Base-by-base conservation (phyloP, 2,329 filamentous ascomycete species). In the Aspergillus aculeatus region DNA sequence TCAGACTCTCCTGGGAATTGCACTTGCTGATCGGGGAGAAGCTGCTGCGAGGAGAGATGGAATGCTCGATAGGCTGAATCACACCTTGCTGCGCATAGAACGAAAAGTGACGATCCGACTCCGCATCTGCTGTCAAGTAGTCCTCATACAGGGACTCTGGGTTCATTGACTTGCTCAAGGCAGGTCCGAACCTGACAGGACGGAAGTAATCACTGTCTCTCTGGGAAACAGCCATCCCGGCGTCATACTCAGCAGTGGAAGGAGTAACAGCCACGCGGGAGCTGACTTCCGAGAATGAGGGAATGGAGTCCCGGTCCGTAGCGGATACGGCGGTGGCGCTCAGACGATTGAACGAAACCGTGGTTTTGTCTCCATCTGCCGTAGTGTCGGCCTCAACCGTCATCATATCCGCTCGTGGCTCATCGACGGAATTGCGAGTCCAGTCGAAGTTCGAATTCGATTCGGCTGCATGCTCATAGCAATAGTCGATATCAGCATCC, bases 401-500 rank as follows among this genome's bases (percentile, higher is more conserved):
- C 26, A 63, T 53, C 26, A 61, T 61, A 23, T 61, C 61, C 4
- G 58, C 61, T 44, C 66, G 63, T n/a, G 63, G 54, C 49, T 75
- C 71, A 10, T 77, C 74, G 5, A 75, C 31, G 50, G 75, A 70
- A 54, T 62, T 67, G 54, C 68, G 75, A 58, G 81, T 77, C 84
- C 84, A 87, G 60, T 86, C 83, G 59, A 85, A 86, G 62, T 87
- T 79, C 63, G 82, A 86, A 55, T 83, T 82, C 1, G 84, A 84
- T 70, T 87, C 85, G 5, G 84, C 81, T 26, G 82, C 83, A 67
- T 85, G 81, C 61, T 86, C 82, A 64, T 87, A 87, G 66, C 83
- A 85, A 66, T 83, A 86, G 64, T 87, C 84, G 58, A 87, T 83
- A 61, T 86, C 84, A 44, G 85, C 84, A 66, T 87, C 84, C 85